Evolutionary conservation across 1,284 basidiomycete species (phyloP).

Genomic region (Polyporus tsugae): DNA sequence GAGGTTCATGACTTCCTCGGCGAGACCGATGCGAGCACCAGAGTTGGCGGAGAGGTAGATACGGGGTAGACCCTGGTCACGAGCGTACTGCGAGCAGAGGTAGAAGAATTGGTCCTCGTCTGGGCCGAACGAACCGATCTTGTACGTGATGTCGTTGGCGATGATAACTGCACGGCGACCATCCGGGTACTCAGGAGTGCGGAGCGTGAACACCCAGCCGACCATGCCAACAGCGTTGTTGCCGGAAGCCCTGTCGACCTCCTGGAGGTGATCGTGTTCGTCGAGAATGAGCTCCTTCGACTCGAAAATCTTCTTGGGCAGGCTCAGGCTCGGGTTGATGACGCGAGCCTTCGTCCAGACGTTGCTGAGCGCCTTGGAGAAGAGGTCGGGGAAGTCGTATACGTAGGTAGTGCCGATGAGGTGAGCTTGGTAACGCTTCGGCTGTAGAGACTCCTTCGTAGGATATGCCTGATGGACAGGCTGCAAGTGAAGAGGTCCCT

Average conservation of each 20-base stretch:
- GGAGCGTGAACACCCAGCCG: slow-evolving; percentile 94
- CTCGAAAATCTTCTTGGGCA: slow-evolving; percentile 84
- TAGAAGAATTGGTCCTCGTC: slow-evolving; percentile 97
- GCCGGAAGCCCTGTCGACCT: slow-evolving; percentile 92
- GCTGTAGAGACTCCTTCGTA: slow-evolving; percentile 98
- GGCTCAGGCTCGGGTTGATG: slow-evolving; percentile 69
- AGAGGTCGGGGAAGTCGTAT: slow-evolving; percentile 99
- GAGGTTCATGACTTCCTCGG: slow-evolving; percentile 89
- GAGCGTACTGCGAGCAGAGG: slow-evolving; percentile 93
- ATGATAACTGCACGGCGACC: slow-evolving; percentile 92
- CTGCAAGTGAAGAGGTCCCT: slow-evolving; percentile 92
- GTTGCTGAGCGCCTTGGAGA: slow-evolving; percentile 95
- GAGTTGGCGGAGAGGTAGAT: slow-evolving; percentile 99
- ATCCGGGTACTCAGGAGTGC: slow-evolving; percentile 92
- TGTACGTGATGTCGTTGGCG: slow-evolving; percentile 99
- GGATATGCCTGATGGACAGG: slow-evolving; percentile 93
- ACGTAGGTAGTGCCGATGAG: slow-evolving; percentile 98
- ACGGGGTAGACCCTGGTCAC: slow-evolving; percentile 87
- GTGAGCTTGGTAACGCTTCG: slow-evolving; percentile 99
- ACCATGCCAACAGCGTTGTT: slow-evolving; percentile 99
- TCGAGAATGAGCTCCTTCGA: slow-evolving; percentile 94
- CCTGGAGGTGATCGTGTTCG: slow-evolving; percentile 89
- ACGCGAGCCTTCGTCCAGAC: slow-evolving; percentile 85
- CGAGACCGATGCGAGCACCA: slow-evolving; percentile 95
- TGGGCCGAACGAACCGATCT: slow-evolving; percentile 98